Percentiles rank a stretch among this genome's conserved stretches.
Evolutionary conservation across 495 filamentous ascomycete species (phyloP).

Genomic region (Lentithecium fluviatile): DNA sequence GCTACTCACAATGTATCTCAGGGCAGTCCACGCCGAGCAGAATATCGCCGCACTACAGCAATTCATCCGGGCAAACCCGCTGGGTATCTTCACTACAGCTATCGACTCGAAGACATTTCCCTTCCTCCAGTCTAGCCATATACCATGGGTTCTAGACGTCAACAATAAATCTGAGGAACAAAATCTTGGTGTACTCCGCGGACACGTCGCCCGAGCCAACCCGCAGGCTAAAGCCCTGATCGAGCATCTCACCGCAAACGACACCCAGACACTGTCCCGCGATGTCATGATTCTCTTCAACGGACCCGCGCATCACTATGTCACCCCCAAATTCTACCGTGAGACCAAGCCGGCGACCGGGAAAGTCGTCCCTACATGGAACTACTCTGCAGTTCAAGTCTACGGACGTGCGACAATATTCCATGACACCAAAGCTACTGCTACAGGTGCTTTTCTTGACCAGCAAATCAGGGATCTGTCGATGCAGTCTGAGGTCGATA

Average conservation of each 20-base stretch:
- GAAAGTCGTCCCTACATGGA: conserved; percentile 64
- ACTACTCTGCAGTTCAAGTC: conserved; percentile 45
- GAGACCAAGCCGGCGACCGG: conserved; percentile 56
- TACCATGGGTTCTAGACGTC: conserved; percentile 57
- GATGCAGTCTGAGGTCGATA: conserved; percentile 40
- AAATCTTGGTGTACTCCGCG: conserved; percentile 47
- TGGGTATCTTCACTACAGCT: conserved; percentile 56
- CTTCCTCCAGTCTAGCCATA: conserved; percentile 55
- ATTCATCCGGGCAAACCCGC: conserved; percentile 54
- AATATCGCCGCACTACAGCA: conserved; percentile 45
- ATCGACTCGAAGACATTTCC: conserved; percentile 49
- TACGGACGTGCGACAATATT: conserved; percentile 46
- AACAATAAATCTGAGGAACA: conserved; percentile 18
- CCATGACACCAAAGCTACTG: conserved; percentile 40
- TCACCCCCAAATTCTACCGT: conserved; percentile 61
- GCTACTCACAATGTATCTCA: conserved; percentile 50
- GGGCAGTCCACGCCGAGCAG: conserved; percentile 49
- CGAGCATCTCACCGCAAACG: conserved; percentile 37
- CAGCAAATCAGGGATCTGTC: conserved; percentile 29
- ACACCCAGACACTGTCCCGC: conserved; percentile 35
- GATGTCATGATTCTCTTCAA: conserved; percentile 58
- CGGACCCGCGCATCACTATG: conserved; percentile 52
- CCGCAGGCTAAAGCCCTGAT: conserved; percentile 59
- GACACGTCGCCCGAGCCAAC: conserved; percentile 56
- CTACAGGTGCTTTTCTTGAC: conserved; percentile 45